phyloP scores from a whole-genome alignment of 176 grass and related monocot species.

The Cenchrus americanus region DNA sequence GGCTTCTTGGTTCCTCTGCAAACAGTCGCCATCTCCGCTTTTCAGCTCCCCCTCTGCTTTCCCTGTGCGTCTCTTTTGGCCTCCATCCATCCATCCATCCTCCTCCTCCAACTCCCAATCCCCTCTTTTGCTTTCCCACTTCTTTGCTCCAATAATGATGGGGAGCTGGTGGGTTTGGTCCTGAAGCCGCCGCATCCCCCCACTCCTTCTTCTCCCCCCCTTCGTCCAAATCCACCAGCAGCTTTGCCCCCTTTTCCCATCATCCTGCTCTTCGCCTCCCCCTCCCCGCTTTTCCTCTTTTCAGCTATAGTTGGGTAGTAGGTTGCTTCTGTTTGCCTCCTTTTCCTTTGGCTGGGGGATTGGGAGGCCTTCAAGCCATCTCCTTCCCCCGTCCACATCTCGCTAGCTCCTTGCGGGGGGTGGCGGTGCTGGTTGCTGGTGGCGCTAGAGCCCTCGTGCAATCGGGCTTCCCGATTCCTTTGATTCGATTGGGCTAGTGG shows the following conservation, averaged over 20 bases:
- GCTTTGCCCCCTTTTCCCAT: conserved; percentile 19
- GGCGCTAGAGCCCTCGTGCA: not conserved
- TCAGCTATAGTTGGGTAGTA: conserved; percentile 28
- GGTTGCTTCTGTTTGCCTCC: conserved; percentile 41
- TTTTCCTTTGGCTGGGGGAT: conserved; percentile 60
- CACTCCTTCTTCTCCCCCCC: not conserved
- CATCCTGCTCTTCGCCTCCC: not conserved
- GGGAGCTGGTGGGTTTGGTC: conserved; percentile 45
- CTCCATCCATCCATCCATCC: not conserved
- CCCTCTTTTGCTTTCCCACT: conserved; percentile 58
- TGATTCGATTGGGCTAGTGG: not conserved
- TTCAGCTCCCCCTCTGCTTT: conserved; percentile 13
- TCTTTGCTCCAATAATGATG: conserved; percentile 56
- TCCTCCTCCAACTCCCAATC: conserved; percentile 38
- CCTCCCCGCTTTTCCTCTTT: conserved; percentile 33
- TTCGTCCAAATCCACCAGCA: conserved; percentile 52
- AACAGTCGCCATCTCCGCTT: conserved; percentile 47
- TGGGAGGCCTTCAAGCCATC: conserved; percentile 45
- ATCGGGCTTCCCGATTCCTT: conserved; percentile 31
- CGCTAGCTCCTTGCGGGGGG: not conserved
- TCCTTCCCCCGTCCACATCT: conserved; percentile 48
- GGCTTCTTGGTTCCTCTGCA: conserved; percentile 44
- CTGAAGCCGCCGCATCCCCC: conserved; percentile 38
- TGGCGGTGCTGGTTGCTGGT: not conserved
- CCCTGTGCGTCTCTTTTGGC: conserved; percentile 40